Evolutionary conservation across 371 early-diverging fungal species (phyloP), one percentile per base, ranked within the genome.

Genomic region (Circinella minor): DNA sequence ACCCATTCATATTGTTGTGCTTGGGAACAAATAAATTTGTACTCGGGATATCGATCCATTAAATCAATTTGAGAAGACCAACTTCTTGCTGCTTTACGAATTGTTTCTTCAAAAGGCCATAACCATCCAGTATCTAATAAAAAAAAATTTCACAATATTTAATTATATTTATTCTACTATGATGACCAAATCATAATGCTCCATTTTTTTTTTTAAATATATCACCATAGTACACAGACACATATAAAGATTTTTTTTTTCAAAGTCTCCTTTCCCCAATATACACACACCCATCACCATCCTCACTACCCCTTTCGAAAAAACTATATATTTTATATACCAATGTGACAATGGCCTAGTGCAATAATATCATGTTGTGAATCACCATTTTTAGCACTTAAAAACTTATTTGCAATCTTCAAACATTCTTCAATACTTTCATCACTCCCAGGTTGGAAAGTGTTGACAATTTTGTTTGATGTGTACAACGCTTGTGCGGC

Each of bases 1-100:
- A 96, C 85, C 97, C 97, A 99, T 74, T 95, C 96, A 65, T 94
- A 94, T 77, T 98, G 98, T 77, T 97, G 97, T 10, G 95, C 96
- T 78, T 97, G 98, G 18, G 97, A 97, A 36, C 92, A 92, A 1
- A 95, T 93, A 76, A 99, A 99, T 36, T 81, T 88, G 79, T 91
- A 97, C 17, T 94, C 93, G 0, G 98, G 97, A 74, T 93, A 96
- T 37, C 80, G 75, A 8, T 96, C 93, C 81, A 97, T 92, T n/a
- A 94, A 76, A 20, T 83, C 75, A n/a, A 94, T 61, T 74, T 95
- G 99, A 17, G 65, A 65, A 9, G 96, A 85, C 95, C 95, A 98
- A 70, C 91, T 91, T 43, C 99, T 85, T 4, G 97, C 98, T 10
- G 92, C 88, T 84, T 99, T 99, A 54, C 98, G 92, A 62, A 94